Evolutionary conservation across 345 rosid species (phyloP), one percentile per base, ranked within the genome.

Genomic region (Turritis glabra): DNA sequence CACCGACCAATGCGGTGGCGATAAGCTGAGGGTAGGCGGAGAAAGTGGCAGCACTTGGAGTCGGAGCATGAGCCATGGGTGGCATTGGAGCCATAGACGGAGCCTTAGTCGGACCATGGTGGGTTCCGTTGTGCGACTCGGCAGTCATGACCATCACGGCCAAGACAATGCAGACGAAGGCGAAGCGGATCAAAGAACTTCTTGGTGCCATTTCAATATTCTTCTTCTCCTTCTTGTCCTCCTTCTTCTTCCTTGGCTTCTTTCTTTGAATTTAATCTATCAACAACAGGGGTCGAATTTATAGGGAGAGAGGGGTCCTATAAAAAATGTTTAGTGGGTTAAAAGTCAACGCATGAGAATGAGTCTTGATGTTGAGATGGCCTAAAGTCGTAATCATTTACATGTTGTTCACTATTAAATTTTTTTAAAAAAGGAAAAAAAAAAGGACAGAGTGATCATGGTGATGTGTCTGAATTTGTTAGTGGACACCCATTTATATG

Each of bases 11-110:
- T 10, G 55, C 80, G 46, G 76, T 71, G 67, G 59, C 76, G 7
- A 77, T 37, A 55, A 71, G 61, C 33, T 64, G 76, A 64, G 80
- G 76, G 32, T 55, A 71, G 54, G 80, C 76, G 6, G 67, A 57
- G 32, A 47, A 71, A 38, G 76, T 70, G 55, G 80, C 80, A 37
- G 80, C 76, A 55, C 76, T 64, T 63, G 76, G 80, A 43, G 79
- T 3, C 6, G 80, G 79, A 53, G 74, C 69, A 2, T 18, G 17
- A 76, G 32, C 57, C 26, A 0, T n/a, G n/a, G 23, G 48, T 11
- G 71, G 77, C 1, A 48, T 3, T 8, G 30, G 13, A 63, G 64
- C 74, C 1, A 64, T 47, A 14, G 26, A 1, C 0, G 77, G 73
- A 67, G 79, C 73, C 30, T 0, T 29, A 22, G 62, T 37, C 3